These are phyloP conservation scores for Eimeria necatrix DNA, from an alignment of 169 alveolate genomes.

Conservation along the genomic window DNA sequence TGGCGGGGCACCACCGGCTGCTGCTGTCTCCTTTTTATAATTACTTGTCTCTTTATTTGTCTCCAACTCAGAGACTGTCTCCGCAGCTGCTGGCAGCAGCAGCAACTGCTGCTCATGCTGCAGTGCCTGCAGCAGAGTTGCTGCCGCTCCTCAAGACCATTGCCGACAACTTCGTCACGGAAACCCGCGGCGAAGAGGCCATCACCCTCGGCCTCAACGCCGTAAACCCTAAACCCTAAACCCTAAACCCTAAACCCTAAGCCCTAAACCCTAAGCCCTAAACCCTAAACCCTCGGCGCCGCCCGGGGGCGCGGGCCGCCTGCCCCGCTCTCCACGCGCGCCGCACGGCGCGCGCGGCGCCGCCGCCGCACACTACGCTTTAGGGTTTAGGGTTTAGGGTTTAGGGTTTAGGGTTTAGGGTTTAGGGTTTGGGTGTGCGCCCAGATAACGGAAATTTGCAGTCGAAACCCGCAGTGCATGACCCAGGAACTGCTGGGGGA, in stretches of 20 bases:
- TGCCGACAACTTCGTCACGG: conserved; percentile 90
- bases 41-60: conserved; percentile 86
- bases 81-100: conserved; percentile 89
- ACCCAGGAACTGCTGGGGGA: conserved; percentile 87
- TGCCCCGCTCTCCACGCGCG: background rate
- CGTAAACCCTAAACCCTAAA: conserved; percentile 73
- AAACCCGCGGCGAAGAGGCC: conserved; percentile 87
- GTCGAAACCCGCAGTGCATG: conserved; percentile 91
- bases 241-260: conserved; percentile 3
- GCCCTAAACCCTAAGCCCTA: background rate
- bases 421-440: background rate
- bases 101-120: conserved; percentile 92
- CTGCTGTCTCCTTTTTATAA: conserved; percentile 88
- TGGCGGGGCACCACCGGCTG: conserved; percentile 92
- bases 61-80: conserved; percentile 90
- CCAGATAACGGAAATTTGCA: conserved; percentile 87
- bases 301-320: too few species aligned
- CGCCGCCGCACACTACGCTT: background rate
- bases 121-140: conserved; percentile 93
- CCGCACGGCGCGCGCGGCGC: background rate
- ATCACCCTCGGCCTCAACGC: conserved; percentile 92
- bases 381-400: conserved; percentile 14
- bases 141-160: conserved; percentile 89
- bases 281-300: background rate
- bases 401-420: conserved; percentile 19